A percentile compares a stretch with the other conserved stretches of the same genome.
Conservation (phyloP, 2,329 filamentous ascomycete species). For the Diplodia corticola region DNA sequence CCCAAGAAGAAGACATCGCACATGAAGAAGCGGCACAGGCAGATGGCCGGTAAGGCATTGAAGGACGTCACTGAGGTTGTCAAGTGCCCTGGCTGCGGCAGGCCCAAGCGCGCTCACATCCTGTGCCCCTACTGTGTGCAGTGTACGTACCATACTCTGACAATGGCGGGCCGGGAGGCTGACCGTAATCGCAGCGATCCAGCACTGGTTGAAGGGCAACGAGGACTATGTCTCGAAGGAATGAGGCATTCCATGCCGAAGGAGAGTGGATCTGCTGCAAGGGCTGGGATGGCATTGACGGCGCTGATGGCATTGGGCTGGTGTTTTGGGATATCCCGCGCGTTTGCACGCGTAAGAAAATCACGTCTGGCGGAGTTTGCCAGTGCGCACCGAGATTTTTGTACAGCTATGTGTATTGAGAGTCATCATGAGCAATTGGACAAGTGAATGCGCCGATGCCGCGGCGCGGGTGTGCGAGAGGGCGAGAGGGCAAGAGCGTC, state of each 20-base stretch:
- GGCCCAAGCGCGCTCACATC: constrained; percentile 82
- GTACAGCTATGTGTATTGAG: constrained; percentile 9
- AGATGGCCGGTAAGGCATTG: constrained; percentile 92
- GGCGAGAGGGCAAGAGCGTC: constrained; percentile 6
- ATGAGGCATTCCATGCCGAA: background rate
- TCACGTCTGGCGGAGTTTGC: background rate
- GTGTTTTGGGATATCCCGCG: constrained; percentile 20
- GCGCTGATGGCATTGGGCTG: constrained; percentile 21
- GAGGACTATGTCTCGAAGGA: constrained; percentile 4
- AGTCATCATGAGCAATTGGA: background rate
- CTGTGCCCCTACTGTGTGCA: constrained; percentile 84
- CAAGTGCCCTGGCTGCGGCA: constrained; percentile 85
- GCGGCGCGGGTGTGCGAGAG: background rate
- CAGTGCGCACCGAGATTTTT: background rate
- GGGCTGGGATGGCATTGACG: constrained; percentile 10
- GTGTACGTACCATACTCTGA: constrained; percentile 56
- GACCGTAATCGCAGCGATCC: constrained; percentile 8
- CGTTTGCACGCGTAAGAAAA: background rate
- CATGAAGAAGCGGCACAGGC: constrained; percentile 88
- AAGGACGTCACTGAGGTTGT: constrained; percentile 87
- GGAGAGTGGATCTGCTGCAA: background rate
- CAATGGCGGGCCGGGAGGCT: background rate
- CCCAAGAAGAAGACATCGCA: constrained; percentile 99
- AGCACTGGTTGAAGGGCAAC: constrained; percentile 22
- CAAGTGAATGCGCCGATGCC: background rate